Evolutionary conservation across 805 yeast genomes (phyloP), one percentile per base, ranked within the genome.

Genomic region (Clavispora asparagi): DNA sequence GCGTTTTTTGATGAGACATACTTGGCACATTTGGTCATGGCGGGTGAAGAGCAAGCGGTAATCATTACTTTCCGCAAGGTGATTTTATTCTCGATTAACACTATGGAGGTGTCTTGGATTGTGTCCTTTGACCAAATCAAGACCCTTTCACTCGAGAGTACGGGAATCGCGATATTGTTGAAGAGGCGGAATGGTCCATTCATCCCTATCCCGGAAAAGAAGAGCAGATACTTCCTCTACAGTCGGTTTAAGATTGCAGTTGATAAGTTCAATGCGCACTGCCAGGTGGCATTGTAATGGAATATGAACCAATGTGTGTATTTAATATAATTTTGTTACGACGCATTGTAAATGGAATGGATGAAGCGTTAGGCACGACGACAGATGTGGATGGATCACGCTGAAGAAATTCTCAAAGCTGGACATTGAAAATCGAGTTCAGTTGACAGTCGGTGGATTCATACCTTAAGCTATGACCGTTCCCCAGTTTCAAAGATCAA

Each of bases 11-110:
- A 74, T 41, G 97, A 94, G 56, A 69, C 71, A 17, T 94, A 94
- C 58, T 69, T 94, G 45, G 95, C 97, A 0, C 98, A 94, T 64
- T 79, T 87, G 50, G 77, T 87, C 16, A 70, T 91, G 40, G 83
- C 95, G 1, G 95, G 95, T 7, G 85, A 82, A 42, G 95, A 88
- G 50, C 74, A 78, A 55, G 85, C 84, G 7, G 84, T 89, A 3
- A 68, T 92, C 42, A 82, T 94, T 4, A 87, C 96, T 1, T 81
- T 80, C 70, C 77, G 71, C 47, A 77, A 82, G 48, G 83, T 94
- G 16, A 59, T 89, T 41, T 73, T 90, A 60, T 77, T 89, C 48
- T 77, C 83, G 25, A 73, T 89, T 16, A 79, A 81, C 39, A 70
- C 73, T 1, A 64, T 85, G 69, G 74, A 73, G 33, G 71, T 81